Conservation (phyloP, 768 basidiomycete species). For the Xanthoconium stramineum region DNA sequence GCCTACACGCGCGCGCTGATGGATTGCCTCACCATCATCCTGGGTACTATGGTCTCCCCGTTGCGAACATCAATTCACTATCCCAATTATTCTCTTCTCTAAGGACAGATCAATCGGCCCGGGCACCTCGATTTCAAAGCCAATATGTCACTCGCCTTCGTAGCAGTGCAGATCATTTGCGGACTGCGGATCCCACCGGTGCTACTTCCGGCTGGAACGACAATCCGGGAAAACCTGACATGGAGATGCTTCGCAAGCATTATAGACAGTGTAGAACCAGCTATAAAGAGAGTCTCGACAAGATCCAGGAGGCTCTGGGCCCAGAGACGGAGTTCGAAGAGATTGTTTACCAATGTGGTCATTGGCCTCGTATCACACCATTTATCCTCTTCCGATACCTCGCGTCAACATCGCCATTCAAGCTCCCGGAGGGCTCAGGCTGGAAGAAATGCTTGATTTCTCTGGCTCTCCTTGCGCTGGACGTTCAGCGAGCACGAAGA, state of each 20-base stretch:
- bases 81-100: neutral
- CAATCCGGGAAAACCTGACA: neutral
- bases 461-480: neutral
- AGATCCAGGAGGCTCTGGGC: neutral
- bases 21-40: no score
- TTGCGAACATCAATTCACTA: neutral
- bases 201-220: neutral
- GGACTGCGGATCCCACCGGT: neutral
- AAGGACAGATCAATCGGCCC: neutral
- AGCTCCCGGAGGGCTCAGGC: neutral
- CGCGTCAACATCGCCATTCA: neutral
- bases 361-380: neutral
- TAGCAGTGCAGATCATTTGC: neutral
- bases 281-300: neutral
- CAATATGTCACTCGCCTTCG: neutral
- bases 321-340: neutral
- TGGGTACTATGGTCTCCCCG: no score
- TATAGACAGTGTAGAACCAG: neutral
- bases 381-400: neutral
- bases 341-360: neutral
- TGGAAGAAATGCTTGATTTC: neutral
- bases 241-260: neutral
- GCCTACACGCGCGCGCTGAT: no score
- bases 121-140: neutral
- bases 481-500: neutral